These are phyloP conservation scores for Suillus tomentosus DNA, from an alignment of 768 basidiomycete species.

Conservation along the genomic window DNA sequence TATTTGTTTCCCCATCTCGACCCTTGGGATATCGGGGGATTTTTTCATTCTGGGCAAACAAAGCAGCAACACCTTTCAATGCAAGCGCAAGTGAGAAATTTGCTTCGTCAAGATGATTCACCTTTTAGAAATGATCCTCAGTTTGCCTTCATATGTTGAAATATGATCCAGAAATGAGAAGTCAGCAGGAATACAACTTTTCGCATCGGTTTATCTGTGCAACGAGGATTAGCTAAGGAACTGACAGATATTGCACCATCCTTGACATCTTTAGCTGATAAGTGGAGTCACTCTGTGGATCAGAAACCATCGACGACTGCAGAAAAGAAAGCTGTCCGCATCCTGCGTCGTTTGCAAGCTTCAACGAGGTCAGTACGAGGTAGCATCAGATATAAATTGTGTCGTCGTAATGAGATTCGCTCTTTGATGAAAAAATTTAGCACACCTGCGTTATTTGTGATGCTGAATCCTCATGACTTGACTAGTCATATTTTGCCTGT, in stretches of 20 bases:
- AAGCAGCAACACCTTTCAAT: not conserved
- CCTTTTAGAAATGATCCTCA: not conserved
- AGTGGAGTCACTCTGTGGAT: not conserved
- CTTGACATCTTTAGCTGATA: not conserved
- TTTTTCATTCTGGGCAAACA: not conserved
- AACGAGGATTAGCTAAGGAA: not conserved
- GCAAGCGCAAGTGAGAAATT: not conserved
- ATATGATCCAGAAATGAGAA: slow-evolving; percentile 17
- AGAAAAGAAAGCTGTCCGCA: not conserved
- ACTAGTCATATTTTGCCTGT: not conserved
- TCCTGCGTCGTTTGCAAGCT: no score
- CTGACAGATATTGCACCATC: no score
- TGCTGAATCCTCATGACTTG: not conserved
- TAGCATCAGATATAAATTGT: not conserved
- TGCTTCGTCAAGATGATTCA: not conserved
- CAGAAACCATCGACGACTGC: not conserved
- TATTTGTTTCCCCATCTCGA: slow-evolving; percentile 15
- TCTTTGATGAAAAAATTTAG: not conserved
- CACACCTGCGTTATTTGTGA: not conserved
- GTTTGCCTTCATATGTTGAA: slow-evolving; percentile 7
- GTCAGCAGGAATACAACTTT: slow-evolving; percentile 12
- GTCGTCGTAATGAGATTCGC: not conserved
- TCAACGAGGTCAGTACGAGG: no score
- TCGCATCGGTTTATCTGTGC: not conserved
- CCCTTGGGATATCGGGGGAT: slow-evolving; percentile 13